Conservation (phyloP, 2,329 filamentous ascomycete species). For the Claviceps citrina region DNA sequence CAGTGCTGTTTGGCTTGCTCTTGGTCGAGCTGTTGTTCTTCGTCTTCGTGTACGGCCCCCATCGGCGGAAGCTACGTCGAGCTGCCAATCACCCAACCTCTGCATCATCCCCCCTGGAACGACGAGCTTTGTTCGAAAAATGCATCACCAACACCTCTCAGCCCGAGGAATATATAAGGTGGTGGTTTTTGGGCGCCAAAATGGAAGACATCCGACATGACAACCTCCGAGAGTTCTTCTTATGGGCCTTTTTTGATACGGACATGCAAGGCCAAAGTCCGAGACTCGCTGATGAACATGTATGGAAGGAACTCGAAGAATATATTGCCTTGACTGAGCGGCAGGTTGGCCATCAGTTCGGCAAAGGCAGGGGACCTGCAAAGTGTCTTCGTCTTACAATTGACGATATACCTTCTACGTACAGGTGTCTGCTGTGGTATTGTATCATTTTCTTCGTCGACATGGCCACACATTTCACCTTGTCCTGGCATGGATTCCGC, state of each 20-base stretch:
- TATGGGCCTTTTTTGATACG: conserved; percentile 51
- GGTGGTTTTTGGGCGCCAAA: conserved; percentile 52
- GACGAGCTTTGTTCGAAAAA: conserved; percentile 39
- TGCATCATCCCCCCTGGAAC: conserved; percentile 27
- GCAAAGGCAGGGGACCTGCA: conserved; percentile 39
- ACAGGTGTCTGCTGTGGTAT: conserved; percentile 52
- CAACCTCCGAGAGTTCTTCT: conserved; percentile 51
- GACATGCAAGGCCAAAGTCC: conserved; percentile 15
- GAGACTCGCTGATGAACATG: conserved; percentile 15
- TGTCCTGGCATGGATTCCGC: conserved; percentile 34
- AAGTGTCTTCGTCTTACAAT: conserved; percentile 47
- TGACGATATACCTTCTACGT: conserved; percentile 45
- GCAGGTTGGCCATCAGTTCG: conserved; percentile 33
- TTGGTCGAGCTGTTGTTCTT: conserved; percentile 28
- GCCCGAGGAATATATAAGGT: conserved; percentile 38
- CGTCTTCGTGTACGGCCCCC: conserved; percentile 27
- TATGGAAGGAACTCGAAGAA: conserved; percentile 26
- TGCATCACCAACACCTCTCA: conserved; percentile 40
- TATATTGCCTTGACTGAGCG: conserved; percentile 38
- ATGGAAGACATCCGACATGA: conserved; percentile 44
- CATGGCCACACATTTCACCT: conserved; percentile 28
- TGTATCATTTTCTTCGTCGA: conserved; percentile 39
- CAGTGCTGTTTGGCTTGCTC: conserved; percentile 16
- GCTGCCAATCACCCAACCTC: conserved; percentile 26
- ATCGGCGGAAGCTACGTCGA: conserved; percentile 22